Conservation (phyloP, 345 rosid species). For the Populus nigra region DNA sequence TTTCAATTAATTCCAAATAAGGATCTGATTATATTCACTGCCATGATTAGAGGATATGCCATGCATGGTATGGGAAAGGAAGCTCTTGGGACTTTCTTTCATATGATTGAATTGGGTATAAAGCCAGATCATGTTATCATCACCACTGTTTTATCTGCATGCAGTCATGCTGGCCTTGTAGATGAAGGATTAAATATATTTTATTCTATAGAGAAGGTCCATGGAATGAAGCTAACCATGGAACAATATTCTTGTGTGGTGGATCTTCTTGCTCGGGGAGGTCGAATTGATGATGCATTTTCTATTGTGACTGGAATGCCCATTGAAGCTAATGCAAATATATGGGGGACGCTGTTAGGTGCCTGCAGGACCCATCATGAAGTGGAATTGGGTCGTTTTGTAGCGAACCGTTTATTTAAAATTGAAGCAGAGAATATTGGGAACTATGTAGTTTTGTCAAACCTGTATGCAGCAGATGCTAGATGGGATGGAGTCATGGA, state of each 20-base stretch:
- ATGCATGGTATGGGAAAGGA: conserved; percentile 83
- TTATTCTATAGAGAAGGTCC: conserved; percentile 44
- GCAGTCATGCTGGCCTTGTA: conserved; percentile 79
- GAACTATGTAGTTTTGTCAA: conserved; percentile 71
- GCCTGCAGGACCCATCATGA: conserved; percentile 64
- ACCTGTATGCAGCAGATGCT: conserved; percentile 77
- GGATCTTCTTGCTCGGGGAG: conserved; percentile 87
- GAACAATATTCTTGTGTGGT: conserved; percentile 77
- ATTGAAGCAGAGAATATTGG: conserved; percentile 56
- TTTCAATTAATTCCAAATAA: conserved; percentile 47
- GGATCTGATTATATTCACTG: conserved; percentile 73
- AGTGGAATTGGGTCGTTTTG: conserved; percentile 58
- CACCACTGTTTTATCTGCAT: conserved; percentile 74
- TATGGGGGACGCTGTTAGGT: conserved; percentile 77
- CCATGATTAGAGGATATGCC: conserved; percentile 77
- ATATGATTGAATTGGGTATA: conserved; percentile 51
- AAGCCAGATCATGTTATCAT: conserved; percentile 75
- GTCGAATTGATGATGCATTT: conserved; percentile 68
- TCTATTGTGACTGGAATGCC: conserved; percentile 57
- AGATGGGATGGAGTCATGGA: conserved; percentile 76
- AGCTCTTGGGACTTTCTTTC: conserved; percentile 61
- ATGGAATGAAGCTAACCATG: conserved; percentile 57
- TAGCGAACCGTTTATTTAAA: conserved; percentile 58
- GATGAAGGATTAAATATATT: conserved; percentile 67
- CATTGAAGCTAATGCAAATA: conserved; percentile 56